These are phyloP conservation scores for Ophiostoma sp. DNA, from an alignment of 2,329 filamentous ascomycete species.

Conservation along the genomic window DNA sequence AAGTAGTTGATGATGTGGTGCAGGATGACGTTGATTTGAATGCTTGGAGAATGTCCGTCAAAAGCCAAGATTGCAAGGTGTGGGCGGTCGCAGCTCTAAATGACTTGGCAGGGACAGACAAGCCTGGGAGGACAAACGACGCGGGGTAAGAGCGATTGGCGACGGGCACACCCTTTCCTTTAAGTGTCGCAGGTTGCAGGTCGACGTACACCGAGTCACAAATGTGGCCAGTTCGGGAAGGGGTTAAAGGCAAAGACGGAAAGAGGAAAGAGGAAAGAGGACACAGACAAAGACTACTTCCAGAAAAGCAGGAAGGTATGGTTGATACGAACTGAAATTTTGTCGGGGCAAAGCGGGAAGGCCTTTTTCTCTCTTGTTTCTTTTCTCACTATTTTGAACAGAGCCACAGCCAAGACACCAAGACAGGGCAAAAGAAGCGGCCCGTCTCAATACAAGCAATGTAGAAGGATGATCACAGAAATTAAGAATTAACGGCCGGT, in stretches of 20 bases:
- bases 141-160: background rate
- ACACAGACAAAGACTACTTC: background rate
- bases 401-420: slow-evolving; percentile 10
- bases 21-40: background rate
- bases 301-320: background rate
- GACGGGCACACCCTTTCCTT: background rate
- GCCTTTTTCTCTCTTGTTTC: background rate
- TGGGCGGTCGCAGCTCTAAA: background rate
- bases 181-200: background rate
- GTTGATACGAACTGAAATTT: background rate
- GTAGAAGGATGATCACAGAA: background rate
- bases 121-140: background rate
- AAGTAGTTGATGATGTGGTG: background rate
- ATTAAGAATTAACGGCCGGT: background rate
- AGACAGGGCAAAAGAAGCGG: background rate
- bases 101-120: slow-evolving; percentile 13
- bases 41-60: background rate
- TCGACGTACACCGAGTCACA: background rate
- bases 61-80: background rate
- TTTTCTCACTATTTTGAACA: background rate
- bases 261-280: too few relatives aligned
- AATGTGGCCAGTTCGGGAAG: too few relatives aligned
- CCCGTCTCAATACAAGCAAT: background rate
- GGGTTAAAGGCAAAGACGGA: background rate
- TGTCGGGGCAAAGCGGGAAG: background rate